Base-by-base conservation (phyloP, 148 eudicot genomes). In the Vaccinium vitisidaea region DNA sequence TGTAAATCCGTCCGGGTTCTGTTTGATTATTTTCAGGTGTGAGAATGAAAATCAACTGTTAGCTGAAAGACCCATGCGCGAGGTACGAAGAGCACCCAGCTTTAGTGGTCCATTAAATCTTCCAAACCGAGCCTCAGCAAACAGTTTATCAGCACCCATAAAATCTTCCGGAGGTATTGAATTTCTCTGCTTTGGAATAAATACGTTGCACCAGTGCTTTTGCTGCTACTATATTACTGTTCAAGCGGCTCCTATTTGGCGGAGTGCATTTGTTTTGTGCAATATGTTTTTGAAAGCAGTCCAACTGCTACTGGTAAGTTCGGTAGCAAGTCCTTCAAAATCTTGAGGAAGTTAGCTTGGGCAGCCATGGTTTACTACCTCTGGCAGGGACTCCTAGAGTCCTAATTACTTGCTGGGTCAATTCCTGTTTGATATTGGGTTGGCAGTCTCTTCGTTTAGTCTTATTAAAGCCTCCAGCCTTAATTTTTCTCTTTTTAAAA, bases 61-160 rank as follows among this genome's bases (percentile, higher is more conserved):
- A 56, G 63, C 90, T 14, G 94, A 91, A 84, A 93, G 87, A 89
- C 48, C 59, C 75, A 90, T 82, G 56, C 88, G 85, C 32, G 92
- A 86, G 70, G 87, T 89, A 39, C 91, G 96, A 80, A 95, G 86
- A 90, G 91, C 89, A 77, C 98, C 99, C 74, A 94, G 98, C 89
- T 90, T 92, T 85, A 97, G 99, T 84, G 99, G 99, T 85, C 98
- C 98, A 23, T 87, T 97, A 86, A 90, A 88, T 92, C 92, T 97
- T 86, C 95, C 98, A 27, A 97, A 87, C 81, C 94, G 96, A 84
- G 98, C 99, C 85, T 95, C 99, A 82, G 98, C 94, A 81, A 97
- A 97, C 87, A 97, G 99, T 90, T 91, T 95, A 84, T 97, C 99
- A 78, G 99, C 99, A 85, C 99, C 99, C 36, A 95, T 95, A 73